Percentiles rank a stretch among this genome's conserved stretches.
Conservation (phyloP, 2,329 filamentous ascomycete species). For the Escovopsis sp. region DNA sequence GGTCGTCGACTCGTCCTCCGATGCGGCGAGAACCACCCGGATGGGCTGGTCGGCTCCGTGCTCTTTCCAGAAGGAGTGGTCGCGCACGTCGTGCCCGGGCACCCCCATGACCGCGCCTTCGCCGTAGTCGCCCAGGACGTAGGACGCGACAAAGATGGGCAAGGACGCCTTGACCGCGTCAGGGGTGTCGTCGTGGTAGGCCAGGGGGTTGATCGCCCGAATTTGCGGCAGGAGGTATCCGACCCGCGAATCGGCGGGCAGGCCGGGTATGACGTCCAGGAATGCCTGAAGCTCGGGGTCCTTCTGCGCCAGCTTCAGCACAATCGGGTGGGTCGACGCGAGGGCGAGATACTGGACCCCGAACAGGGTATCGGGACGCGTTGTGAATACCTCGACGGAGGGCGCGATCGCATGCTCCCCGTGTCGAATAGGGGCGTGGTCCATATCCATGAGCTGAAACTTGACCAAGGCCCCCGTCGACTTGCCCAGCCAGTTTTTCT, state of each 20-base stretch:
- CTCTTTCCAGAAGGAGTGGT: conserved; percentile 65
- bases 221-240: conserved; percentile 54
- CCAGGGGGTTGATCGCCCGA: conserved; percentile 50
- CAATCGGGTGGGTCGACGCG: conserved; percentile 57
- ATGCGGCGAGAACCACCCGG: conserved; percentile 44
- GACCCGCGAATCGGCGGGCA: conserved; percentile 42
- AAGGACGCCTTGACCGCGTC: conserved; percentile 41
- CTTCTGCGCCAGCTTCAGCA: conserved; percentile 41
- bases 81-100: conserved; percentile 67
- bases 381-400: conserved; percentile 64
- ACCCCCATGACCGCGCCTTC: conserved; percentile 88
- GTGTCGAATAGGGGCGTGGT: conserved; percentile 7
- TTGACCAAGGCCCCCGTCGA: conserved; percentile 58
- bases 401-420: conserved; percentile 25
- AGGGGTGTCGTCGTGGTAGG: conserved; percentile 35
- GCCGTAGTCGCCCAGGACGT: conserved; percentile 74
- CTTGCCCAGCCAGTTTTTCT: conserved; percentile 77
- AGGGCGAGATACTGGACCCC: conserved; percentile 77
- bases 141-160: conserved; percentile 70
- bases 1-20: conserved; percentile 32
- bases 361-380: conserved; percentile 72
- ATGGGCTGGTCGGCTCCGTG: conserved; percentile 49
- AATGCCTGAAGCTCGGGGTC: conserved; percentile 53
- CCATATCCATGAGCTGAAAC: conserved; percentile 40
- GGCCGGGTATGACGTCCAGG: conserved; percentile 43